Conservation (phyloP, 179 eudicot genomes). For the Beta corolliflora region DNA sequence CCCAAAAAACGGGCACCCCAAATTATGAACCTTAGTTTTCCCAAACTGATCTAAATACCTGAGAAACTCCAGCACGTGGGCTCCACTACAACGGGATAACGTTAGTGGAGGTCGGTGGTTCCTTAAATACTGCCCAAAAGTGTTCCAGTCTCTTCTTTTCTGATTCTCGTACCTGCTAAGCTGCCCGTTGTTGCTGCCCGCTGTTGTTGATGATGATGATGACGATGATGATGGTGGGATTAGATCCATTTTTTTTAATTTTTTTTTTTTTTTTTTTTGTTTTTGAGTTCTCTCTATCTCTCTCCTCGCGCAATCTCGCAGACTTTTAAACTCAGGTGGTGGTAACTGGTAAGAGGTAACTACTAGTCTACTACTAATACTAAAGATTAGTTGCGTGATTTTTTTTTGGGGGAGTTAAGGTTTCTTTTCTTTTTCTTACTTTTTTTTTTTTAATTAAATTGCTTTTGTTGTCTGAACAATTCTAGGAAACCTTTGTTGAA, state of each 20-base stretch:
- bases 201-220: slow-evolving; percentile 1
- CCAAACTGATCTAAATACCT: slow-evolving; percentile 71
- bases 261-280: background rate
- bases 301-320: background rate
- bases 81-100: slow-evolving; percentile 67
- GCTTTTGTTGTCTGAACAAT: background rate
- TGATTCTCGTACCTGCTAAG: slow-evolving; percentile 78
- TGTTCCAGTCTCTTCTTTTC: slow-evolving; percentile 75
- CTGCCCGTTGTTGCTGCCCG: slow-evolving; percentile 25
- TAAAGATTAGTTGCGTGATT: too few species aligned
- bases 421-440: background rate
- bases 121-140: slow-evolving; percentile 68
- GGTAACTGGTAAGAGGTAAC: too few species aligned
- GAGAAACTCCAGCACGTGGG: slow-evolving; percentile 66
- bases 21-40: slow-evolving; percentile 63
- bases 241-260: slow-evolving; percentile 18
- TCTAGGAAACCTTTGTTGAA: background rate
- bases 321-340: too few species aligned
- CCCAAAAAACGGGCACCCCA: slow-evolving; percentile 60
- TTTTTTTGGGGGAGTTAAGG: slow-evolving; percentile 15
- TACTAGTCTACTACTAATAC: too few species aligned
- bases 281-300: background rate
- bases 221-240: slow-evolving; percentile 13
- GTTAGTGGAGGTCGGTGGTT: slow-evolving; percentile 74
- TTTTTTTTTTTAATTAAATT: background rate